A percentile compares a stretch with the other conserved stretches of the same genome.
These are phyloP conservation scores for Histomonas meleagridis DNA, from an alignment of 208 protist species.

Conservation along the genomic window DNA sequence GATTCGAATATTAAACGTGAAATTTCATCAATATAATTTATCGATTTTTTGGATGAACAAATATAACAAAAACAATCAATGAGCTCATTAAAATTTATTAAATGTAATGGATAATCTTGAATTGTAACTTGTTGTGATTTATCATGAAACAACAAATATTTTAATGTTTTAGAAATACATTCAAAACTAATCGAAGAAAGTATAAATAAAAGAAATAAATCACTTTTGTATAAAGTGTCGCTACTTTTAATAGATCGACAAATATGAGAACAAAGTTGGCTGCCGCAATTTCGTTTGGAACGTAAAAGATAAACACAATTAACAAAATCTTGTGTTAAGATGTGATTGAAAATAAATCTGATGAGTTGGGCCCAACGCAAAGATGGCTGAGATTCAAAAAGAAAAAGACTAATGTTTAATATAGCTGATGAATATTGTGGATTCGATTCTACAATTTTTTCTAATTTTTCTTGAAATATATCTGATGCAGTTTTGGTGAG, in stretches of 20 bases:
- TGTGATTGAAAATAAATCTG: background rate
- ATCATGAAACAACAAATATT: background rate
- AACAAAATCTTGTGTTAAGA: background rate
- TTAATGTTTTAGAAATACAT: background rate
- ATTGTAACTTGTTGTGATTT: background rate
- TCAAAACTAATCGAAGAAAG: background rate
- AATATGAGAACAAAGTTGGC: background rate
- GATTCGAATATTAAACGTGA: background rate
- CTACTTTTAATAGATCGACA: background rate
- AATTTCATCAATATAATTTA: background rate
- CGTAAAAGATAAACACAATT: background rate
- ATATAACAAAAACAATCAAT: background rate
- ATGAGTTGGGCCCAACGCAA: background rate
- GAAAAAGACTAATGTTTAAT: background rate
- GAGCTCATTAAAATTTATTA: background rate
- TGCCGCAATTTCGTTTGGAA: background rate
- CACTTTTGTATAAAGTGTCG: background rate
- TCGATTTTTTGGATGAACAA: background rate
- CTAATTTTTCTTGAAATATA: background rate
- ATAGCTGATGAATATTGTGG: background rate
- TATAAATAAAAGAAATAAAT: background rate
- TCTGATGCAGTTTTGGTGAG: background rate
- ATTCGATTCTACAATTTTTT: background rate
- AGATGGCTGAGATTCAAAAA: background rate
- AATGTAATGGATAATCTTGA: background rate